Evolutionary conservation across 2,329 filamentous ascomycete species (phyloP).

Genomic region (Macroventuria anomochaeta): DNA sequence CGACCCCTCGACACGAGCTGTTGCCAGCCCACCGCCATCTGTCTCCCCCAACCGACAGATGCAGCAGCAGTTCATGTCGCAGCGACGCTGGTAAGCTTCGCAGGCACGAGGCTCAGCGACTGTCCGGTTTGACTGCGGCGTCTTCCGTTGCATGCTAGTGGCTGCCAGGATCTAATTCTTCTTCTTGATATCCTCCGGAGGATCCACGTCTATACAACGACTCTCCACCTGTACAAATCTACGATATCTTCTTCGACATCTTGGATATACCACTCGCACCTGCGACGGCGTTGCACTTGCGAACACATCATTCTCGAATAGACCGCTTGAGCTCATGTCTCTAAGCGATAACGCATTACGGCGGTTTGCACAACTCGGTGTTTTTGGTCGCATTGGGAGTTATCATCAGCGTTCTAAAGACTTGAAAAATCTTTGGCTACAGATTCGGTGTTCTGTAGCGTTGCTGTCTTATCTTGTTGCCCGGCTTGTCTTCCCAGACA

Average conservation of each 20-base stretch:
- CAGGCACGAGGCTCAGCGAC: slow-evolving; percentile 42
- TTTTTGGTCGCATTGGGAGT: slow-evolving; percentile 47
- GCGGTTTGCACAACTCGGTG: slow-evolving; percentile 50
- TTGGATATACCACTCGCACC: slow-evolving; percentile 50
- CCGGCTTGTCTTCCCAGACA: slow-evolving; percentile 32
- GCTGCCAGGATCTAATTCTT: slow-evolving; percentile 48
- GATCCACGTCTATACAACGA: slow-evolving; percentile 50
- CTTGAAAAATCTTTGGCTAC: slow-evolving; percentile 46
- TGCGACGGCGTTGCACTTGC: slow-evolving; percentile 52
- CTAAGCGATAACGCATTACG: slow-evolving; percentile 50
- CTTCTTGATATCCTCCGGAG: slow-evolving; percentile 49
- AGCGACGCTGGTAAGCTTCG: slow-evolving; percentile 56
- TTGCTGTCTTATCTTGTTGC: slow-evolving; percentile 39
- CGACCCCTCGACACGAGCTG: slow-evolving; percentile 89
- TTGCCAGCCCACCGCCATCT: slow-evolving; percentile 84
- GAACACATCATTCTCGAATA: slow-evolving; percentile 46
- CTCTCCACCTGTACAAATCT: slow-evolving; percentile 53
- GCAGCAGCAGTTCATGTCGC: slow-evolving; percentile 57
- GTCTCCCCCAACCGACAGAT: slow-evolving; percentile 70
- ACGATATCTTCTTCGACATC: slow-evolving; percentile 50
- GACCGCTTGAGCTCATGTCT: slow-evolving; percentile 49
- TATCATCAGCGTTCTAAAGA: slow-evolving; percentile 45
- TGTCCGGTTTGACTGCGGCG: slow-evolving; percentile 45
- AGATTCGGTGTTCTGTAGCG: slow-evolving; percentile 47
- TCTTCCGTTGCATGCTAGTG: slow-evolving; percentile 50